Percentiles rank a stretch among this genome's conserved stretches.
phyloP scores from a whole-genome alignment of 768 basidiomycete species.

The Scleroderma bovista region DNA sequence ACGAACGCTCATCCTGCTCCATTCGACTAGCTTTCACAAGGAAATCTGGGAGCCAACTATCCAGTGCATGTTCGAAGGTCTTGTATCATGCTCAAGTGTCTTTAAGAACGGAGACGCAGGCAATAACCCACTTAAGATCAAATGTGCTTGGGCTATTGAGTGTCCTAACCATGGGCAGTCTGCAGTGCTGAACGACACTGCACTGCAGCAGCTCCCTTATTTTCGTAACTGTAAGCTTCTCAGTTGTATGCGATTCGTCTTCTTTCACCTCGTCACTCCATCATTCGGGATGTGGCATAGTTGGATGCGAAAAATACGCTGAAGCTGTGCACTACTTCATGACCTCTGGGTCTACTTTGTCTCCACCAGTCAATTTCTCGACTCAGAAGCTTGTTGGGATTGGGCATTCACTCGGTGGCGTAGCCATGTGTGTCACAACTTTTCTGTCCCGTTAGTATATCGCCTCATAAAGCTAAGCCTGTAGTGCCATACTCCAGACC shows the following conservation, averaged over 20 bases:
- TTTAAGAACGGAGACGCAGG: neutral
- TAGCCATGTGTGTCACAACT: slow-evolving; percentile 46
- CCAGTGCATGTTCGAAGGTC: slow-evolving; percentile 38
- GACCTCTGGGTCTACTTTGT: slow-evolving; percentile 33
- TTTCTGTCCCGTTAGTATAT: neutral
- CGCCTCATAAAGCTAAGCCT: neutral
- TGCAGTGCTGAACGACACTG: slow-evolving; percentile 45
- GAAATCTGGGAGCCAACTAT: slow-evolving; percentile 68
- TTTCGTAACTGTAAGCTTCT: slow-evolving; percentile 39
- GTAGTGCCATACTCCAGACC: slow-evolving; percentile 49
- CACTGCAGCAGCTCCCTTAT: slow-evolving; percentile 40
- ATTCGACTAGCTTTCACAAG: slow-evolving; percentile 71
- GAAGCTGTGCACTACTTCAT: slow-evolving; percentile 54
- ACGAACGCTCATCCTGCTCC: slow-evolving; percentile 54
- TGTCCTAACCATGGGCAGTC: slow-evolving; percentile 72
- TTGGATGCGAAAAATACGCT: slow-evolving; percentile 62
- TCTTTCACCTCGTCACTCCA: neutral
- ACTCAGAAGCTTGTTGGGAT: slow-evolving; percentile 52
- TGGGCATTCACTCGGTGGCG: slow-evolving; percentile 65
- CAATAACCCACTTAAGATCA: slow-evolving; percentile 12
- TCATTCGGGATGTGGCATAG: slow-evolving; percentile 27
- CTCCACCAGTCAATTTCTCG: slow-evolving; percentile 42
- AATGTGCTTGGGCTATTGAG: slow-evolving; percentile 58
- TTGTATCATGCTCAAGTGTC: neutral
- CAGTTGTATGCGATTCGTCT: neutral